Evolutionary conservation across 805 yeast species (phyloP).

Genomic region (Spathaspora boniae): DNA sequence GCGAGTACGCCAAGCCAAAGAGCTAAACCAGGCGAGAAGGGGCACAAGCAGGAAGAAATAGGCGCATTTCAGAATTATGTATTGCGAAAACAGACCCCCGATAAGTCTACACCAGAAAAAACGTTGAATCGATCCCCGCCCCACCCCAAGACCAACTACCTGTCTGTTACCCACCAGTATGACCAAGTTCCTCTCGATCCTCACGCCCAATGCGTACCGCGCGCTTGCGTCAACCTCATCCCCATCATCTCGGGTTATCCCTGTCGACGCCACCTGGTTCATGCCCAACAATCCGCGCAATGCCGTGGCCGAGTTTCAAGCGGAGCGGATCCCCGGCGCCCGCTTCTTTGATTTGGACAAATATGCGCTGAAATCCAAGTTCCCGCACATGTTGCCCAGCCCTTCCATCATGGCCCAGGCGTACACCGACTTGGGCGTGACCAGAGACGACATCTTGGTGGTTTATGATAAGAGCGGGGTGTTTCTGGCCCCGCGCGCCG

Average conservation of each 20-base stretch:
- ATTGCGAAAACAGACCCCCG: neutral
- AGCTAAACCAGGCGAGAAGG: neutral
- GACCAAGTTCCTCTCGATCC: conserved; percentile 4
- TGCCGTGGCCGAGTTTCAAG: conserved; percentile 54
- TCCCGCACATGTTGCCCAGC: conserved; percentile 90
- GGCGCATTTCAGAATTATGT: neutral
- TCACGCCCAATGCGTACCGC: conserved; percentile 8
- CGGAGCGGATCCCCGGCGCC: conserved; percentile 61
- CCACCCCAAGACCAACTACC: neutral
- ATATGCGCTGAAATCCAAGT: conserved; percentile 52
- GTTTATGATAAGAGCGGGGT: conserved; percentile 84
- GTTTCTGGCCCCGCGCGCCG: conserved; percentile 86
- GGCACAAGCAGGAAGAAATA: neutral
- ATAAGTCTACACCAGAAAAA: neutral
- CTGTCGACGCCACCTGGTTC: conserved; percentile 91
- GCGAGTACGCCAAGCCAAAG: too few species aligned
- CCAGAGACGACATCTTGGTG: conserved; percentile 55
- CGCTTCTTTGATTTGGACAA: conserved; percentile 77
- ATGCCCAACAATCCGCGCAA: conserved; percentile 70
- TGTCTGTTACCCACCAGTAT: too few species aligned
- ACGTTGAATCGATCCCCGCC: neutral
- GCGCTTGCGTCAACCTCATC: conserved; percentile 3
- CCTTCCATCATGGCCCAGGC: conserved; percentile 50
- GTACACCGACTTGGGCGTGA: conserved; percentile 55
- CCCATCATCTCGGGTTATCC: conserved; percentile 29